Conservation (phyloP, 495 filamentous ascomycete genomes). For the Tuber calosporum region DNA sequence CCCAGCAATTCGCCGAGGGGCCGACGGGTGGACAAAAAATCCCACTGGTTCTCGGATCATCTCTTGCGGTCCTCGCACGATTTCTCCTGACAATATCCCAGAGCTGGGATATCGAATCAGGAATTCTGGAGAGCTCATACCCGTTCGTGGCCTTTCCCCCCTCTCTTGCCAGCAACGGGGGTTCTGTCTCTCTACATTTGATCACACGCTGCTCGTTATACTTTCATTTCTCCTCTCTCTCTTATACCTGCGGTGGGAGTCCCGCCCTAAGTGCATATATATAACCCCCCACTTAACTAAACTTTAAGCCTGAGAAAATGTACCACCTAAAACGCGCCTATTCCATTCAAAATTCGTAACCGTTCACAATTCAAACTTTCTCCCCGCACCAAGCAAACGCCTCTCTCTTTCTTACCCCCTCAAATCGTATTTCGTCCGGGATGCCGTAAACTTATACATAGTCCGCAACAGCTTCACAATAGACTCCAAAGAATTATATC, state of each 20-base stretch:
- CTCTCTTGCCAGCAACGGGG: background rate
- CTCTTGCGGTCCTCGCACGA: background rate
- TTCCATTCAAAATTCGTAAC: background rate
- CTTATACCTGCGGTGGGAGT: background rate
- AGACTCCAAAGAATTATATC: background rate
- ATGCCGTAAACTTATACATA: background rate
- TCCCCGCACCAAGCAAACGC: background rate
- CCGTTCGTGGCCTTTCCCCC: background rate
- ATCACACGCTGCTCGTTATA: background rate
- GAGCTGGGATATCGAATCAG: background rate
- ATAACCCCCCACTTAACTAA: background rate
- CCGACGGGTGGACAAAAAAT: too few relatives aligned
- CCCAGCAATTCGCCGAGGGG: background rate
- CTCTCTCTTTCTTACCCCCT: background rate
- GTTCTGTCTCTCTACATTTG: background rate
- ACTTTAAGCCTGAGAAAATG: background rate
- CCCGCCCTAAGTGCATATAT: background rate
- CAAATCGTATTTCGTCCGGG: background rate
- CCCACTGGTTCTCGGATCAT: background rate
- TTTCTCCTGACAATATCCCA: background rate
- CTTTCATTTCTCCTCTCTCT: background rate
- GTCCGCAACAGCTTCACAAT: background rate
- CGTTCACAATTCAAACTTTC: background rate
- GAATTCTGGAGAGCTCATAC: background rate
- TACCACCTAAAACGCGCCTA: background rate